Base-by-base conservation (phyloP, 2,329 filamentous ascomycete species). In the Neofusicoccum kwambonambiense region DNA sequence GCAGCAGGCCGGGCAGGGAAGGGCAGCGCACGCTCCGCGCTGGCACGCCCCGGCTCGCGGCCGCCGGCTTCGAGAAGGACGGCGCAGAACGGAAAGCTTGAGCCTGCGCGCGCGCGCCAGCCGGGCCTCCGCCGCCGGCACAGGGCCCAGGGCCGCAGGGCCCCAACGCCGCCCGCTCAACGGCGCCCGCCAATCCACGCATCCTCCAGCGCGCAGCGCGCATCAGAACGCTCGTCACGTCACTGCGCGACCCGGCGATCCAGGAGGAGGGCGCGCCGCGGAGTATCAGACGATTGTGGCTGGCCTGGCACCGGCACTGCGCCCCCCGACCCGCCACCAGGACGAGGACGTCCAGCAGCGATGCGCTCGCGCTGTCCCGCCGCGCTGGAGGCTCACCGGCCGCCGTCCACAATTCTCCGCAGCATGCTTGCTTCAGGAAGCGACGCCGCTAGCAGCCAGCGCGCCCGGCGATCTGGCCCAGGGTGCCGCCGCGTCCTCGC, bases 351-450 rank as follows among this genome's bases (percentile, higher is more conserved):
- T 42, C 37, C 42, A 45, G n/a, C 31, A 31, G 27, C n/a, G 22
- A 31, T 15, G 49, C 13, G 7, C 3, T 12, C n/a, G 9, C 41
- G 41, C 56, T 17, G 41, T 37, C 42, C 41, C 42, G 42, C 56
- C 27, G 27, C 15, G 27, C 56, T 47, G 56, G 42, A 47, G n/a
- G 27, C 54, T 58, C 22, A 45, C 54, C 54, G 54, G 54, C 52
- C 19, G 37, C 52, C 8, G 27, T 47, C 39, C 54, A 35, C 41
- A 47, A 58, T 60, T 60, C 41, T 60, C 56, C 56, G 56, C 56
- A 34, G 39, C 19, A 31, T 45, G 54, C 54, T 57, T 57, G 54
- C 54, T 45, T 57, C 54, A 57, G 54, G 54, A 57, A 57, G 54
- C 54, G 54, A 57, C 54, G 54, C 39, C 52, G 52, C 17, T 17